These are phyloP conservation scores for Lodderomyces pseudojiufengensis DNA, from an alignment of 1,139 yeast genomes.

Conservation along the genomic window DNA sequence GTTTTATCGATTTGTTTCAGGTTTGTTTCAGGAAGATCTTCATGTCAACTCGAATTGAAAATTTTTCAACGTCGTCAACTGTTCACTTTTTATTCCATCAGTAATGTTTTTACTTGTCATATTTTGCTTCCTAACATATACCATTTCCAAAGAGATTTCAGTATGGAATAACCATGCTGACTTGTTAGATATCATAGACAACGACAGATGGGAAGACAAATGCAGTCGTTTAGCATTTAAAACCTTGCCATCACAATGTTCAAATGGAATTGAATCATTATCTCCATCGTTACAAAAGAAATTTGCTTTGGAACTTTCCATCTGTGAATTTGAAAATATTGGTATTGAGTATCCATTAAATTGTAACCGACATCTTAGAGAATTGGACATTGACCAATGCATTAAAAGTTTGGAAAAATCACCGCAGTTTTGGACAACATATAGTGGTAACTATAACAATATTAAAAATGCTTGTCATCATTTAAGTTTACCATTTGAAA, in stretches of 20 bases:
- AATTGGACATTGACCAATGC: conserved; percentile 26
- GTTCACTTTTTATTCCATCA: too few relatives aligned
- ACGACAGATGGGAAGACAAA: conserved; percentile 10
- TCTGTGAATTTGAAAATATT: conserved; percentile 54
- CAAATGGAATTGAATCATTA: conserved; percentile 31
- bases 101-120: too few relatives aligned
- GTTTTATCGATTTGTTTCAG: background rate
- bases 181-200: too few relatives aligned
- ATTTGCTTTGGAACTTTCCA: conserved; percentile 48
- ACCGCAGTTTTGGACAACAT: conserved; percentile 60
- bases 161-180: too few relatives aligned
- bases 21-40: background rate
- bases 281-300: conserved; percentile 25
- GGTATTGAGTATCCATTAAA: conserved; percentile 30
- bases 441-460: conserved; percentile 54
- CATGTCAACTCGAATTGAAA: too few relatives aligned
- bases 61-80: too few relatives aligned
- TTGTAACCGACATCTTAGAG: conserved; percentile 20
- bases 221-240: conserved; percentile 28
- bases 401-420: conserved; percentile 36
- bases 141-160: too few relatives aligned
- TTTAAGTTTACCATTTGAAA: conserved; percentile 49
- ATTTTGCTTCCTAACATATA: too few relatives aligned
- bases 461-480: conserved; percentile 48
- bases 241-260: conserved; percentile 26